These are phyloP conservation scores for Mortierella sp. DNA, from an alignment of 371 early-diverging fungal genomes.

Conservation along the genomic window DNA sequence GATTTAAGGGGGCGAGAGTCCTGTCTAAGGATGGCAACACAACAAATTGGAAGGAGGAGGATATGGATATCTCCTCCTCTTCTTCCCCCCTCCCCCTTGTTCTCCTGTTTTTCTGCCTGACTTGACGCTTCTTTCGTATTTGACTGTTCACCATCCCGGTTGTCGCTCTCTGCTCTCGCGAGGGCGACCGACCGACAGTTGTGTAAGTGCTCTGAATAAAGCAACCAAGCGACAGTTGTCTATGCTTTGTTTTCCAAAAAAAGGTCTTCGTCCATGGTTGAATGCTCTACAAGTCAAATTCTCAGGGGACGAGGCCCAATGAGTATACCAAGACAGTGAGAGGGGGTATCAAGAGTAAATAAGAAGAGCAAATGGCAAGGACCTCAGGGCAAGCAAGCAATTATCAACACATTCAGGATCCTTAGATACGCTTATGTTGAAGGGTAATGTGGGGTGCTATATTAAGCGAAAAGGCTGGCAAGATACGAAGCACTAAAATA, in stretches of 20 bases:
- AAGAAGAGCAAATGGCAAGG: not conserved
- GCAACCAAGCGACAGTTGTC: not conserved
- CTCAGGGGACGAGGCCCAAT: not conserved
- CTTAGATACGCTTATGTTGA: not conserved
- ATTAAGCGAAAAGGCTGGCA: not conserved
- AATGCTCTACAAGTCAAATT: not conserved
- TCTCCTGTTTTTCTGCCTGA: not conserved
- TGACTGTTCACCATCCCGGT: not conserved
- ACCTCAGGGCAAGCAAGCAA: not conserved
- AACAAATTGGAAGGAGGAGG: not conserved
- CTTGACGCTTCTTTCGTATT: not conserved
- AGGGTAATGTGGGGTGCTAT: not conserved
- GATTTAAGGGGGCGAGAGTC: constrained; percentile 2
- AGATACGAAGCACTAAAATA: not conserved
- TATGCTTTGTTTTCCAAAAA: not conserved
- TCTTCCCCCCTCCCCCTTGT: not conserved
- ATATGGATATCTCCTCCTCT: not conserved
- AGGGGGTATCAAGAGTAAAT: not conserved
- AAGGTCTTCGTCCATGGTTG: not conserved
- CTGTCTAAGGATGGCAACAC: not conserved
- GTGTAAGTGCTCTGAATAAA: not conserved
- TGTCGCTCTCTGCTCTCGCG: not conserved
- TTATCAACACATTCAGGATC: not conserved
- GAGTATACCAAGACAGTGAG: not conserved
- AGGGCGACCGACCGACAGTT: not conserved